phyloP scores from a whole-genome alignment of 768 basidiomycete species.

The Daedalea quercina region DNA sequence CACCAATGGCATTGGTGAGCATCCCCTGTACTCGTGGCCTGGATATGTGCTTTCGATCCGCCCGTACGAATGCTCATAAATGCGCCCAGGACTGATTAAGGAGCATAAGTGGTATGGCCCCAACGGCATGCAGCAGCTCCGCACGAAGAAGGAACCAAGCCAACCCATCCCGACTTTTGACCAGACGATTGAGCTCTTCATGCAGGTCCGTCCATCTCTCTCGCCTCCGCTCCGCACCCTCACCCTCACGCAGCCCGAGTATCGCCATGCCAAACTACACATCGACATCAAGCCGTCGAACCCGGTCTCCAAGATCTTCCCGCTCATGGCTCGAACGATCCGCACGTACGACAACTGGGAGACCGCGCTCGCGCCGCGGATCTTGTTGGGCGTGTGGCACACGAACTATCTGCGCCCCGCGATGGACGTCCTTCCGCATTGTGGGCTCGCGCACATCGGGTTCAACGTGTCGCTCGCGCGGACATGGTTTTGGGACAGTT shows the following conservation, averaged over 20 bases:
- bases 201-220: conserved; percentile 42
- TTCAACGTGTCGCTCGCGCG: conserved; percentile 62
- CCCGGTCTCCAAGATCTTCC: conserved; percentile 74
- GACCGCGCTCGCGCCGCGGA: conserved; percentile 66
- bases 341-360: conserved; percentile 61
- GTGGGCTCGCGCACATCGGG: conserved; percentile 79
- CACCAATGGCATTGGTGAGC: conserved; percentile 67
- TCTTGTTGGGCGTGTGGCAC: conserved; percentile 83
- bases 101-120: conserved; percentile 39
- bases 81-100: conserved; percentile 44
- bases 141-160: conserved; percentile 71
- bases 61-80: conserved; percentile 7
- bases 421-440: conserved; percentile 67
- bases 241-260: conserved; percentile 47
- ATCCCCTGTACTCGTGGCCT: not conserved
- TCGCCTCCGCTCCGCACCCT: conserved; percentile 4
- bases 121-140: conserved; percentile 62
- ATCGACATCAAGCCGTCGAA: conserved; percentile 92
- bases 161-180: conserved; percentile 90
- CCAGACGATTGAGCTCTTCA: conserved; percentile 72
- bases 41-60: not conserved
- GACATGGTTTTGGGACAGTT: conserved; percentile 82
- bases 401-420: conserved; percentile 79
- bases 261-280: conserved; percentile 67
- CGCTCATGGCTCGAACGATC: conserved; percentile 64